A percentile compares a stretch with the other conserved stretches of the same genome.
phyloP scores from a whole-genome alignment of 257 asterid species.

The Jacaranda mimosifolia region DNA sequence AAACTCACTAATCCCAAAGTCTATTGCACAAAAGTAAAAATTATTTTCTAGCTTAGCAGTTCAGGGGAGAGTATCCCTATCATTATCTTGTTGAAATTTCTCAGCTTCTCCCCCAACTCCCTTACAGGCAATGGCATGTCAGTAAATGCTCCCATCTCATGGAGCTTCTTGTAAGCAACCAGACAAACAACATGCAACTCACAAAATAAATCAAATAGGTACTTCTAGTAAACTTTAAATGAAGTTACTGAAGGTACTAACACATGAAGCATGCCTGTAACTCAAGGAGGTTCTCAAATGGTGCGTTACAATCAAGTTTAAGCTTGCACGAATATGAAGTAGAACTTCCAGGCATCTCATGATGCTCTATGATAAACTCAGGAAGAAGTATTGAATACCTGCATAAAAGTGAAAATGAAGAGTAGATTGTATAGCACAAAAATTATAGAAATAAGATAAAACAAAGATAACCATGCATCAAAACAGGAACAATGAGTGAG shows the following conservation, averaged over 20 bases:
- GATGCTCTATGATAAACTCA: too few relatives aligned
- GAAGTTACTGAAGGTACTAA: constrained; percentile 29
- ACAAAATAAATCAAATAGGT: constrained; percentile 32
- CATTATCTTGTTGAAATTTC: too few relatives aligned
- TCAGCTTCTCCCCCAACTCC: background rate
- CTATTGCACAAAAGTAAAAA: background rate
- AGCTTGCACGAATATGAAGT: constrained; percentile 95
- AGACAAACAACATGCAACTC: constrained; percentile 87
- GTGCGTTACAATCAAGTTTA: constrained; percentile 98
- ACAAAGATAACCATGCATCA: too few relatives aligned
- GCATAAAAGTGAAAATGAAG: too few relatives aligned
- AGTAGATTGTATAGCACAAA: too few relatives aligned
- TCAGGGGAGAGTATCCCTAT: constrained; percentile 69
- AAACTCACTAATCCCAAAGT: constrained; percentile 12
- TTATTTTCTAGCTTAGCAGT: constrained; percentile 53
- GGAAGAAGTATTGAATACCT: constrained; percentile 79
- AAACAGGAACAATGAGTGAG: too few relatives aligned
- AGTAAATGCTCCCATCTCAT: constrained; percentile 99
- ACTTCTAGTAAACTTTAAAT: constrained; percentile 25
- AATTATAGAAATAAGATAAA: too few relatives aligned
- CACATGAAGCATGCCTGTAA: constrained; percentile 75
- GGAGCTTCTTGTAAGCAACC: constrained; percentile 99
- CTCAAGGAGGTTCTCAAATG: constrained; percentile 90
- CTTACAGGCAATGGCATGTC: constrained; percentile 80
- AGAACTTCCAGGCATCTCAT: too few relatives aligned